Evolutionary conservation across 495 filamentous ascomycete species (phyloP).

Genomic region (Aspergillus leporis): DNA sequence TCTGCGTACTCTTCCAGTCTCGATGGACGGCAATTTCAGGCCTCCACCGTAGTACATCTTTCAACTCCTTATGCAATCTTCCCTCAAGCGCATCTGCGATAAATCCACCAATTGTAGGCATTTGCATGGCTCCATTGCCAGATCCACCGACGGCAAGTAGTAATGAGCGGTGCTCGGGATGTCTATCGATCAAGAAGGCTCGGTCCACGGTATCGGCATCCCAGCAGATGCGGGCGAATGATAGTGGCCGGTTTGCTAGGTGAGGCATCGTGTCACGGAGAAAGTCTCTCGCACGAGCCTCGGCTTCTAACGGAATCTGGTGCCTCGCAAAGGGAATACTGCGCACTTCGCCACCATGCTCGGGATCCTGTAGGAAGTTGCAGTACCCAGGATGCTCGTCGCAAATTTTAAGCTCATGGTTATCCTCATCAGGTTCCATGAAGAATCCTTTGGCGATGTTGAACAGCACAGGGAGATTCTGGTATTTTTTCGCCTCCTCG

Average conservation of each 20-base stretch:
- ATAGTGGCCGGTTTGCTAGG: constrained; percentile 45
- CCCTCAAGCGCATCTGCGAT: constrained; percentile 50
- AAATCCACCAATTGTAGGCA: constrained; percentile 49
- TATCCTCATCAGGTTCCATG: constrained; percentile 55
- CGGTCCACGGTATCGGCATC: constrained; percentile 55
- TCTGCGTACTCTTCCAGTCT: constrained; percentile 52
- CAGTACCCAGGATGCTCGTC: constrained; percentile 59
- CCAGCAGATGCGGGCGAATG: constrained; percentile 55
- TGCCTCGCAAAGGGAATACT: constrained; percentile 48
- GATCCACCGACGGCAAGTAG: constrained; percentile 52
- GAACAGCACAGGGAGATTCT: constrained; percentile 51
- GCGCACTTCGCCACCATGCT: constrained; percentile 21
- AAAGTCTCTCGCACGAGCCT: constrained; percentile 41
- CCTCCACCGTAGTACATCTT: constrained; percentile 49
- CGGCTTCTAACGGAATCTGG: constrained; percentile 50
- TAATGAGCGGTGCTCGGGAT: constrained; percentile 41
- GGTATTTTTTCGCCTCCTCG: constrained; percentile 42
- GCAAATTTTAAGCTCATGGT: constrained; percentile 54
- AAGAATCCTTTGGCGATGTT: constrained; percentile 56
- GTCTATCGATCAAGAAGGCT: constrained; percentile 48
- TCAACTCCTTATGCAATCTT: constrained; percentile 36
- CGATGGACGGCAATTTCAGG: constrained; percentile 47
- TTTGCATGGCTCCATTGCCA: constrained; percentile 52
- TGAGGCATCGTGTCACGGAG: constrained; percentile 53
- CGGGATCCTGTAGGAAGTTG: constrained; percentile 37